phyloP scores from a whole-genome alignment of 1,284 basidiomycete species.

The Puccinia polysora region DNA sequence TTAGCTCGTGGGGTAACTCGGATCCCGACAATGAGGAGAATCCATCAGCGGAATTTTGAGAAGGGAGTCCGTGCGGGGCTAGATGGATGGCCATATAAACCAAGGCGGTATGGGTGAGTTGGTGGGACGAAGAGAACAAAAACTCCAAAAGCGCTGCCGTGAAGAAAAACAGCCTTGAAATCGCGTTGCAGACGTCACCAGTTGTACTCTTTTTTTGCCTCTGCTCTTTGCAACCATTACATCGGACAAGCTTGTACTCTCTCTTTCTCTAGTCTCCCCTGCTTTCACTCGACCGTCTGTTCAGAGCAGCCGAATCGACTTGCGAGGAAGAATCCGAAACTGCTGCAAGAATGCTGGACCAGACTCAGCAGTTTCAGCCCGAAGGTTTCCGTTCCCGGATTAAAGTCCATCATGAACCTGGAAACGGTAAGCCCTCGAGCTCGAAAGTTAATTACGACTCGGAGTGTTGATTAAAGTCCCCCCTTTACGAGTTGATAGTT shows the following conservation, averaged over 20 bases:
- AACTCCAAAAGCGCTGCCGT: too few relatives aligned
- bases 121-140: too few relatives aligned
- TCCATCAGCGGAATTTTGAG: too few relatives aligned
- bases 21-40: too few relatives aligned
- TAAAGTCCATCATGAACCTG: constrained; percentile 17
- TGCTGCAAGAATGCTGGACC: constrained; percentile 23
- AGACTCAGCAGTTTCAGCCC: constrained; percentile 27
- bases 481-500: neutral
- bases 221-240: neutral
- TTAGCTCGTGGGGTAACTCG: too few relatives aligned
- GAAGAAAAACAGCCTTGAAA: too few relatives aligned
- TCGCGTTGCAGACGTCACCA: too few relatives aligned
- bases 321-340: constrained; percentile 3
- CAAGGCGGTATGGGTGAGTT: too few relatives aligned
- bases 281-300: neutral
- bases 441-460: neutral
- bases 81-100: too few relatives aligned
- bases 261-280: neutral
- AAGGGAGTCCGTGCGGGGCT: too few relatives aligned
- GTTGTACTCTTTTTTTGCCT: constrained; percentile 8
- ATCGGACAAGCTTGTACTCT: neutral
- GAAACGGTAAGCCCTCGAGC: constrained; percentile 2
- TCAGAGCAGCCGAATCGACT: neutral
- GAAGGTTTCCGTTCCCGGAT: constrained; percentile 11
- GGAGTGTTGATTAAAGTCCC: neutral